These are phyloP conservation scores for Tetrapisispora phaffii DNA, from an alignment of 805 yeast genomes.

Conservation along the genomic window DNA sequence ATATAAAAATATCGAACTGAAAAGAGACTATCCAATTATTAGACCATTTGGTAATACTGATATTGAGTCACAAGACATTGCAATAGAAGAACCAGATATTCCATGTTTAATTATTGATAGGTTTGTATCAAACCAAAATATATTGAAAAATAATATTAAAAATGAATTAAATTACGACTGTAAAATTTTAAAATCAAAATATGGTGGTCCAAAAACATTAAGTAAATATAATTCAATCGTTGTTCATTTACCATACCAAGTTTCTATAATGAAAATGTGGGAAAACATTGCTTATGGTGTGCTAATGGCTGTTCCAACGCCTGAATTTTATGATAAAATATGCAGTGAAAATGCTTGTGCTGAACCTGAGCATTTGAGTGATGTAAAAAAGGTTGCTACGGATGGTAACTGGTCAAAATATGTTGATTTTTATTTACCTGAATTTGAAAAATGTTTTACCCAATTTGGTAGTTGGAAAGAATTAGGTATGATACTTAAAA, in stretches of 20 bases:
- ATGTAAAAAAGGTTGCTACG: slow-evolving; percentile 2
- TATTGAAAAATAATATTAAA: slow-evolving; percentile 2
- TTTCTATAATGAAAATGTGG: slow-evolving; percentile 11
- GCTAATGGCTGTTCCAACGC: slow-evolving; percentile 6
- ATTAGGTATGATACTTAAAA: slow-evolving; percentile 2
- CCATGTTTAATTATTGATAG: slow-evolving; percentile 7
- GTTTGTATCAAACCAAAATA: slow-evolving; percentile 1
- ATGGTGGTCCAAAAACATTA: slow-evolving; percentile 10
- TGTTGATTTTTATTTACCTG: slow-evolving; percentile 9
- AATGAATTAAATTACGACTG: background rate
- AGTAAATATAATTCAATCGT: slow-evolving; percentile 5
- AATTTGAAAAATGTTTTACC: slow-evolving; percentile 7
- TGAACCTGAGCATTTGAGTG: background rate
- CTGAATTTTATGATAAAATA: slow-evolving; percentile 5
- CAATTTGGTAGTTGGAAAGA: slow-evolving; percentile 7
- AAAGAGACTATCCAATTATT: slow-evolving; percentile 4
- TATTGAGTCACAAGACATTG: background rate
- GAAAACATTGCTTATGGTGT: slow-evolving; percentile 7
- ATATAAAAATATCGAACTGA: slow-evolving; percentile 1
- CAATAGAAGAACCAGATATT: background rate
- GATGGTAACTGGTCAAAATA: slow-evolving; percentile 5
- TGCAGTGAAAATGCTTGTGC: slow-evolving; percentile 4
- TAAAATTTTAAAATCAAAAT: slow-evolving; percentile 1
- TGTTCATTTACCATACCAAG: slow-evolving; percentile 9
- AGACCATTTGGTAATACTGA: slow-evolving; percentile 8